Evolutionary conservation across 2,329 filamentous ascomycete species (phyloP).

Genomic region (Diplocarpon mali): DNA sequence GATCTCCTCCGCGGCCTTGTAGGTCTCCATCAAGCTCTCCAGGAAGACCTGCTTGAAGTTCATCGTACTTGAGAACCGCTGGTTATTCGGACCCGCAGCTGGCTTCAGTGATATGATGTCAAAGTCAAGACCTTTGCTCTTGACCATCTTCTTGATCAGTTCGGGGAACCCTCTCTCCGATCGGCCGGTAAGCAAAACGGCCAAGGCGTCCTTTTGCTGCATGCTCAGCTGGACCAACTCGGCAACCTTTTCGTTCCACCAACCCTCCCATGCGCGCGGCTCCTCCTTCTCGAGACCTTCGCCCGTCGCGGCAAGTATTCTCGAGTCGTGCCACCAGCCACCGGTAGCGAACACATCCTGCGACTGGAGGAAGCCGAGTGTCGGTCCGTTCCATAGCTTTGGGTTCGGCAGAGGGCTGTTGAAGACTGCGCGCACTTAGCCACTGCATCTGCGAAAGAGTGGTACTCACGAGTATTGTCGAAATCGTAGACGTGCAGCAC

Average conservation of each 20-base stretch:
- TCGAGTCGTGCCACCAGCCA: conserved; percentile 94
- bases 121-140: conserved; percentile 70
- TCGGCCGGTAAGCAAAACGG: conserved; percentile 78
- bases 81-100: conserved; percentile 64
- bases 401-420: conserved; percentile 81
- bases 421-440: conserved; percentile 49
- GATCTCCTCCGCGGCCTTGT: conserved; percentile 71
- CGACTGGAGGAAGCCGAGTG: conserved; percentile 64
- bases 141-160: conserved; percentile 70
- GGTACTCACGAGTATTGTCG: conserved; percentile 73
- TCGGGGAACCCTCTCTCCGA: conserved; percentile 66
- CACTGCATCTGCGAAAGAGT: not conserved
- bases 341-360: conserved; percentile 71
- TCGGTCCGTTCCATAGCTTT: conserved; percentile 71
- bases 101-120: conserved; percentile 87
- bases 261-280: conserved; percentile 72
- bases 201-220: conserved; percentile 73
- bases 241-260: conserved; percentile 91
- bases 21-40: conserved; percentile 72
- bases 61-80: conserved; percentile 76
- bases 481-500: conserved; percentile 93
- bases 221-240: conserved; percentile 72
- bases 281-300: conserved; percentile 76
- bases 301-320: conserved; percentile 77
- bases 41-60: conserved; percentile 85